Percentiles rank a stretch among this genome's conserved stretches.
phyloP scores from a whole-genome alignment of 169 alveolate species.

The Eimeria maxima region DNA sequence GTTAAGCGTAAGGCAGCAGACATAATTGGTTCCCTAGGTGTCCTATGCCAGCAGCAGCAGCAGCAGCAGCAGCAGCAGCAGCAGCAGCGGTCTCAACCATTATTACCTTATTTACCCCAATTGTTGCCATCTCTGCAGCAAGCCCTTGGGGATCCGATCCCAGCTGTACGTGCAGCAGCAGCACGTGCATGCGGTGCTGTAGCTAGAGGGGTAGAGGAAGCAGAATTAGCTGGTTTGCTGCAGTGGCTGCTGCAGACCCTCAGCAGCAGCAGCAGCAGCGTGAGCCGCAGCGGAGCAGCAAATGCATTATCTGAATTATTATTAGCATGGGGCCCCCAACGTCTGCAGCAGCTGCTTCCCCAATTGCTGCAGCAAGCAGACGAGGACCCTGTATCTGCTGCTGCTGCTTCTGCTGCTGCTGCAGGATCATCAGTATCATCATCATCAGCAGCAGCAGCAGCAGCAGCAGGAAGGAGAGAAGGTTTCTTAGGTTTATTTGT shows the following conservation, averaged over 20 bases:
- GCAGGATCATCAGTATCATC: no score
- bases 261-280: constrained; percentile 77
- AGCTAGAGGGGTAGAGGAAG: constrained; percentile 81
- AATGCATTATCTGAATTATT: constrained; percentile 85
- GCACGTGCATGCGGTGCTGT: constrained; percentile 86
- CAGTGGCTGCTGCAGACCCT: constrained; percentile 71
- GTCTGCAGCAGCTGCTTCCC: constrained; percentile 74
- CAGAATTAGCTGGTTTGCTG: constrained; percentile 14
- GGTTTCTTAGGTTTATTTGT: constrained; percentile 90
- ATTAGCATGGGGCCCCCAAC: constrained; percentile 68
- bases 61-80: constrained; percentile 83
- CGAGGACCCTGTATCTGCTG: no score
- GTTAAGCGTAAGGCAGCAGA: constrained; percentile 82
- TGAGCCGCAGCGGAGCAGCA: constrained; percentile 87
- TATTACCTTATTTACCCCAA: constrained; percentile 84
- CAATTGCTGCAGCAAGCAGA: neutral
- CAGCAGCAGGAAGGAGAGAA: constrained; percentile 80
- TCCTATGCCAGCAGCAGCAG: constrained; percentile 85
- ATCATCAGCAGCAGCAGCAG: neutral
- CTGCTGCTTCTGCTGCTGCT: constrained; percentile 62
- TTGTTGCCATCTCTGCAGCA: constrained; percentile 84
- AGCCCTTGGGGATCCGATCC: constrained; percentile 86
- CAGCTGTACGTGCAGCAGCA: constrained; percentile 86
- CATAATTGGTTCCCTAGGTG: constrained; percentile 85
- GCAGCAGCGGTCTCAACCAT: constrained; percentile 74